Evolutionary conservation across 495 filamentous ascomycete species (phyloP).

Genomic region (Amniculicola lignicola): DNA sequence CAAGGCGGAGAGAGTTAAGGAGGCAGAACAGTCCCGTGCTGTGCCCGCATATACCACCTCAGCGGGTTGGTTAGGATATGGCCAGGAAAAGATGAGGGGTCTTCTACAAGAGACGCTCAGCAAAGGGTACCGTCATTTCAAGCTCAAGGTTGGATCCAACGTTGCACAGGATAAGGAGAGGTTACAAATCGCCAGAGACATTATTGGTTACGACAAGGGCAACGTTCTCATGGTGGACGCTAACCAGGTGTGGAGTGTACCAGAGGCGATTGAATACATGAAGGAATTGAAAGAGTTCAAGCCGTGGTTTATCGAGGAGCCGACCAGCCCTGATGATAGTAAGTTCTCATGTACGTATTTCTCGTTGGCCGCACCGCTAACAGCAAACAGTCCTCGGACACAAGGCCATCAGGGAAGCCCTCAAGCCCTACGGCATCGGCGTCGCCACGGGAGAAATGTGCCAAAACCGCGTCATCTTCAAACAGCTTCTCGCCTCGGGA

Average conservation of each 20-base stretch:
- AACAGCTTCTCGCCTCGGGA: slow-evolving; percentile 75
- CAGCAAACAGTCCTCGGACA: slow-evolving; percentile 65
- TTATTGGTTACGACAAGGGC: slow-evolving; percentile 81
- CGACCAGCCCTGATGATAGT: slow-evolving; percentile 83
- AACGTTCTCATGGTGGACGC: slow-evolving; percentile 94
- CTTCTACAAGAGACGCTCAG: slow-evolving; percentile 68
- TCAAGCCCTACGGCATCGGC: slow-evolving; percentile 69
- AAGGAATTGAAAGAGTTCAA: slow-evolving; percentile 74
- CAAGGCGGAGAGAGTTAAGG: slow-evolving; percentile 64
- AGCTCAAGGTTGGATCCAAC: slow-evolving; percentile 79
- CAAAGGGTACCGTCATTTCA: slow-evolving; percentile 83
- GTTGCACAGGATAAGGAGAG: slow-evolving; percentile 67
- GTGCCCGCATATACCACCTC: slow-evolving; percentile 90
- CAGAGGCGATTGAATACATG: slow-evolving; percentile 89
- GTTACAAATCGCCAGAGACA: slow-evolving; percentile 69
- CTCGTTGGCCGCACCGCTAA: not conserved
- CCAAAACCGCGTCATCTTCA: slow-evolving; percentile 92
- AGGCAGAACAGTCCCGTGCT: slow-evolving; percentile 66
- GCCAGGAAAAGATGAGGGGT: slow-evolving; percentile 74
- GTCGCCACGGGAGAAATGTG: slow-evolving; percentile 97
- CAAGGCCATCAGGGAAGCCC: slow-evolving; percentile 75
- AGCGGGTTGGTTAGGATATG: slow-evolving; percentile 94
- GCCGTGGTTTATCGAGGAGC: slow-evolving; percentile 97
- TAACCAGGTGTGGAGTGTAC: slow-evolving; percentile 92
- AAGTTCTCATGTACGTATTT: not conserved